Evolutionary conservation across 176 grass and related monocot species (phyloP).

Genomic region (Puya raimondii): DNA sequence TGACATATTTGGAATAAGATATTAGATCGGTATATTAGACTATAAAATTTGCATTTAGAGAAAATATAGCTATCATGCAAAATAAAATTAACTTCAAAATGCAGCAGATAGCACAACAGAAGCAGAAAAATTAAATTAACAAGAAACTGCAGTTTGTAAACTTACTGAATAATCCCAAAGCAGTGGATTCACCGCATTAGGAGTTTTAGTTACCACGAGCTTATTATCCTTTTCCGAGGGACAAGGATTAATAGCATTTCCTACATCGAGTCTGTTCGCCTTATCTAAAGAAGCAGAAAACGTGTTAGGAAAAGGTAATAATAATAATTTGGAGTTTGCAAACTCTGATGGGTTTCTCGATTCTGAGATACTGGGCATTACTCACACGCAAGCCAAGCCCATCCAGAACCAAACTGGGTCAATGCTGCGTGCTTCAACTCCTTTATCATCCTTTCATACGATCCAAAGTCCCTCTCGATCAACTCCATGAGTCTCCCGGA

Average conservation of each 20-base stretch:
- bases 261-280: conserved; percentile 53
- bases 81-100: not conserved
- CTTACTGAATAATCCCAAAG: conserved; percentile 88
- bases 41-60: too few species aligned
- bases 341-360: not conserved
- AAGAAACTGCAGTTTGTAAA: conserved; percentile 3
- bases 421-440: conserved; percentile 52
- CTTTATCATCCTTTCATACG: conserved; percentile 44
- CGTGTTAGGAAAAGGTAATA: not conserved
- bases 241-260: conserved; percentile 64
- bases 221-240: conserved; percentile 63
- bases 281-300: conserved; percentile 43
- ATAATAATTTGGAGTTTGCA: not conserved
- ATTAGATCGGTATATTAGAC: too few species aligned
- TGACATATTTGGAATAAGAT: too few species aligned
- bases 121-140: not conserved
- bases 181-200: conserved; percentile 81
- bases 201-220: conserved; percentile 68
- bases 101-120: not conserved
- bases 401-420: conserved; percentile 92
- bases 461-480: conserved; percentile 79
- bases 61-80: not conserved
- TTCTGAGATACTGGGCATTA: conserved; percentile 1
- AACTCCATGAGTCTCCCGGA: conserved; percentile 43
- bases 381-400: conserved; percentile 93